These are phyloP conservation scores for Coniochaeta ligniaria DNA, from an alignment of 2,329 filamentous ascomycete species.

Conservation along the genomic window DNA sequence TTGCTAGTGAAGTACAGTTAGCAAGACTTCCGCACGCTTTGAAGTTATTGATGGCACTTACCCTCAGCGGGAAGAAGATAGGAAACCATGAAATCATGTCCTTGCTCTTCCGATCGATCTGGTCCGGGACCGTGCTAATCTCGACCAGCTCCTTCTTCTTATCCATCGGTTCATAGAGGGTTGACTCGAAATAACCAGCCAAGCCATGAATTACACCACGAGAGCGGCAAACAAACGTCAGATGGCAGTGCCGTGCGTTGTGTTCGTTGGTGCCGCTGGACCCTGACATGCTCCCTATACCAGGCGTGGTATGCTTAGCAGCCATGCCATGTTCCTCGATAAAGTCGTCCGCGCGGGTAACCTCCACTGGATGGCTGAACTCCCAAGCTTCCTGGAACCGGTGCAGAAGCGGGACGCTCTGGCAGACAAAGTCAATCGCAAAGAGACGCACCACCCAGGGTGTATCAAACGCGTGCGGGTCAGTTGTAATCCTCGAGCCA, in stretches of 20 bases:
- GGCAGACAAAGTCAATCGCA: slow-evolving; percentile 78
- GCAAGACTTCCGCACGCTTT: slow-evolving; percentile 1
- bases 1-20: slow-evolving; percentile 42
- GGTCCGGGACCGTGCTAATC: slow-evolving; percentile 85
- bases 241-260: slow-evolving; percentile 72
- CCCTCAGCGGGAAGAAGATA: slow-evolving; percentile 95
- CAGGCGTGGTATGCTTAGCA: slow-evolving; percentile 52
- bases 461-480: slow-evolving; percentile 73
- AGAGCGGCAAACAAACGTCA: slow-evolving; percentile 71
- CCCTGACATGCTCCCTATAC: slow-evolving; percentile 66
- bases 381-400: slow-evolving; percentile 75
- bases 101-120: slow-evolving; percentile 85
- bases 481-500: slow-evolving; percentile 49
- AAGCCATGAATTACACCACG: slow-evolving; percentile 85
- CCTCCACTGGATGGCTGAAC: slow-evolving; percentile 68
- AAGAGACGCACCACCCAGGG: slow-evolving; percentile 94
- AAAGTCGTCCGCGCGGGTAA: slow-evolving; percentile 23
- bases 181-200: slow-evolving; percentile 92
- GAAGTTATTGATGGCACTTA: slow-evolving; percentile 30
- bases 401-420: slow-evolving; percentile 46
- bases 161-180: slow-evolving; percentile 63
- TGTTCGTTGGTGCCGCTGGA: slow-evolving; percentile 83
- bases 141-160: slow-evolving; percentile 56
- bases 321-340: slow-evolving; percentile 44
- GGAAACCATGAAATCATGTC: slow-evolving; percentile 99